phyloP scores from a whole-genome alignment of 2,329 filamentous ascomycete genomes.

The Helotiales sp. region DNA sequence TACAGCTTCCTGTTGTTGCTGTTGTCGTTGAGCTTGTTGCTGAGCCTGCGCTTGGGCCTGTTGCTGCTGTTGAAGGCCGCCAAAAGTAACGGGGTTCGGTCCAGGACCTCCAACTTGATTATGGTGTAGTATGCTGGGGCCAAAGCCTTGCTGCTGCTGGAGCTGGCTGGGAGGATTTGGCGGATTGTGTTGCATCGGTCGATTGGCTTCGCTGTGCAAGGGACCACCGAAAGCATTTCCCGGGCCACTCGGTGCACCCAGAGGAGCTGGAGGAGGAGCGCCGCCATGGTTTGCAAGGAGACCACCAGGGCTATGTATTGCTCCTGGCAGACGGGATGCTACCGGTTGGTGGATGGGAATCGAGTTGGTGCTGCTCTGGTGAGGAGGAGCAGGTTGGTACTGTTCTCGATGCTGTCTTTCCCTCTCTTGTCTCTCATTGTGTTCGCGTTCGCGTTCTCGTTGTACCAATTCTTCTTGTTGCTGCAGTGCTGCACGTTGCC shows the following conservation, averaged over 20 bases:
- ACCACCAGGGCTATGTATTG: slow-evolving; percentile 90
- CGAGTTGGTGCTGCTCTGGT: slow-evolving; percentile 84
- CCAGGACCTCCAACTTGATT: slow-evolving; percentile 56
- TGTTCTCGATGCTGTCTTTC: slow-evolving; percentile 64
- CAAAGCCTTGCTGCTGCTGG: slow-evolving; percentile 58
- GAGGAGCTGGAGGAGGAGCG: slow-evolving; percentile 51
- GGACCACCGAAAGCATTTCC: slow-evolving; percentile 52
- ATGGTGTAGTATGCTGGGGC: slow-evolving; percentile 45
- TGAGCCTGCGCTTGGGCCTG: slow-evolving; percentile 33
- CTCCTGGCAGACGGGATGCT: slow-evolving; percentile 74
- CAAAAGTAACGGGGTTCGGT: slow-evolving; percentile 66
- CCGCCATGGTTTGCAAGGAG: slow-evolving; percentile 74
- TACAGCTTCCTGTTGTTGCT: slow-evolving; percentile 45
- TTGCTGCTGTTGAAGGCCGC: slow-evolving; percentile 46
- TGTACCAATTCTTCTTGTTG: slow-evolving; percentile 57
- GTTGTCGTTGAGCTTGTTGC: slow-evolving; percentile 34
- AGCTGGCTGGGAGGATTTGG: slow-evolving; percentile 43
- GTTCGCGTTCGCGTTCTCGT: slow-evolving; percentile 38
- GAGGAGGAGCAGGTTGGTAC: slow-evolving; percentile 66
- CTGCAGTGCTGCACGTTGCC: slow-evolving; percentile 49
- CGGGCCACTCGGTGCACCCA: slow-evolving; percentile 37
- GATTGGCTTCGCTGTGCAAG: slow-evolving; percentile 52
- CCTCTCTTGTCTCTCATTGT: slow-evolving; percentile 49
- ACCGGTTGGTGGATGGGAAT: slow-evolving; percentile 95
- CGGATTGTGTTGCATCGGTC: slow-evolving; percentile 54